Conservation (phyloP, 495 filamentous ascomycete species). For the Letharia columbiana region DNA sequence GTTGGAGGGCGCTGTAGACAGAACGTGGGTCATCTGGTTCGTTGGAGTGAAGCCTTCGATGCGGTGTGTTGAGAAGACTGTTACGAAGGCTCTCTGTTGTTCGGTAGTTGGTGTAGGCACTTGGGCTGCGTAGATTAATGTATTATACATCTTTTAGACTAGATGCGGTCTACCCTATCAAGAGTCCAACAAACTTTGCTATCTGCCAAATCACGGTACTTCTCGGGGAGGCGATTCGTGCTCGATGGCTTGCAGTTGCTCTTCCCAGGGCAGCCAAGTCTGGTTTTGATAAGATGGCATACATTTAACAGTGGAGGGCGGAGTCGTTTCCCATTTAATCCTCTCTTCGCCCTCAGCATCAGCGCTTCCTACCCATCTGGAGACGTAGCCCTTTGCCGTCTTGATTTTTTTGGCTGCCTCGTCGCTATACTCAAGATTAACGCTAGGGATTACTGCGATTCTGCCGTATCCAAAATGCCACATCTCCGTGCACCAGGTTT, state of each 20-base stretch:
- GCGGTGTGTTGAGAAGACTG: too few species aligned
- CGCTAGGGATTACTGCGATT: constrained; percentile 21
- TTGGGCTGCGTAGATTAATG: background rate
- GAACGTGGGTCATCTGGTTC: too few species aligned
- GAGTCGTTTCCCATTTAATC: constrained; percentile 26
- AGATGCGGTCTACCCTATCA: background rate
- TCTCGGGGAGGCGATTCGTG: background rate
- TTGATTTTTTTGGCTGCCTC: constrained; percentile 34
- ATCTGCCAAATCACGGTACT: background rate
- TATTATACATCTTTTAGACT: background rate
- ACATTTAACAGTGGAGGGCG: constrained; percentile 28
- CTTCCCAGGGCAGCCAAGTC: constrained; percentile 21
- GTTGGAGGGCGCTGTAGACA: too few species aligned
- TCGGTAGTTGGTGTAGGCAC: too few species aligned
- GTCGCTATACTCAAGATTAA: constrained; percentile 42
- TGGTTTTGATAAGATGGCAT: constrained; percentile 24
- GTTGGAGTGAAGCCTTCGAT: too few species aligned
- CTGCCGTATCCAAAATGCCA: constrained; percentile 18
- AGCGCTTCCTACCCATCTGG: background rate
- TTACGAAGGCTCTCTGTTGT: too few species aligned
- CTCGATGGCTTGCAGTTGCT: background rate
- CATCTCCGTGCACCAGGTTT: constrained; percentile 14
- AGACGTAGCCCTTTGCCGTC: constrained; percentile 34
- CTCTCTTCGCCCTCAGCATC: constrained; percentile 21
- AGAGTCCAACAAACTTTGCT: background rate